Conservation (phyloP, 371 early-diverging fungal genomes). For the Parasitella parasitica region DNA sequence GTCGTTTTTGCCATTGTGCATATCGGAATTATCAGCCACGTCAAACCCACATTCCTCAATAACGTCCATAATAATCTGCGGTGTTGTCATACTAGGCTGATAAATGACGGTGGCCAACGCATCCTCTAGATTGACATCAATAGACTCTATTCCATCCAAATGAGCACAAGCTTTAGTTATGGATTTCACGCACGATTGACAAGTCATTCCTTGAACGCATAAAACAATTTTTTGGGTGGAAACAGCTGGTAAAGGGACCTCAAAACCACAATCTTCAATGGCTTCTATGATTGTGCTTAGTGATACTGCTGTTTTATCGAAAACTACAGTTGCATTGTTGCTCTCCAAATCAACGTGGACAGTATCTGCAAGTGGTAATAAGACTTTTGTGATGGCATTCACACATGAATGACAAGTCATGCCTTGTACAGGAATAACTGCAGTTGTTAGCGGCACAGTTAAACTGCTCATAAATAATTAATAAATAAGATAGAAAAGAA, state of each 20-base stretch:
- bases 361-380: conserved; percentile 34
- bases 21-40: background rate
- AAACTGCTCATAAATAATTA: background rate
- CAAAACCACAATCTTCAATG: conserved; percentile 41
- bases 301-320: conserved; percentile 15
- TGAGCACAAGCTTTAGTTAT: conserved; percentile 42
- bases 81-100: conserved; percentile 17
- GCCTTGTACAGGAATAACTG: conserved; percentile 49
- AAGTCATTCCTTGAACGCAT: conserved; percentile 76
- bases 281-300: conserved; percentile 19
- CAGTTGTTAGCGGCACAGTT: background rate
- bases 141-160: conserved; percentile 1
- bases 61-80: conserved; percentile 28
- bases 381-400: conserved; percentile 33
- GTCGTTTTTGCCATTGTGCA: no score
- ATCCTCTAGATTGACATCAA: conserved; percentile 49
- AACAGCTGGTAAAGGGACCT: conserved; percentile 2
- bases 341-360: conserved; percentile 41
- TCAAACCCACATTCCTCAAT: conserved; percentile 63
- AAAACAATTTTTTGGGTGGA: conserved; percentile 15
- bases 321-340: conserved; percentile 34
- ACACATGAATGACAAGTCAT: conserved; percentile 72
- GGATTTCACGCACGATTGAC: conserved; percentile 75
- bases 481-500: background rate
- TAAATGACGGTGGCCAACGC: conserved; percentile 45